Evolutionary conservation across 1,139 yeast genomes (phyloP), one percentile per base, ranked within the genome.

Genomic region (Hanseniaspora gamundiae): DNA sequence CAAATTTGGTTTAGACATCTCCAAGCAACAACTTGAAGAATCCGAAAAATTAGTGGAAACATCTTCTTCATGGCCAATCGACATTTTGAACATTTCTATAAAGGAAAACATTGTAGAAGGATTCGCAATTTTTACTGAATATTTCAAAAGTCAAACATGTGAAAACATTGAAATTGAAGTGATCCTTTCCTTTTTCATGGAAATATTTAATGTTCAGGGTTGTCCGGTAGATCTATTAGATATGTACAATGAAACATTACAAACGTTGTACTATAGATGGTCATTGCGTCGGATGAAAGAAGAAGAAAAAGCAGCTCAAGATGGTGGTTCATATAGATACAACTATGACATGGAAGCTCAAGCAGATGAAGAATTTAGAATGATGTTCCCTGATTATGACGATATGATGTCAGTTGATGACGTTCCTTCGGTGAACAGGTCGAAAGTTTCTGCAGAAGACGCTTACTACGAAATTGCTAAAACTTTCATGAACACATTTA

Each of bases 371-470:
- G 96, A 87, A 45, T 85, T 88, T 62, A 73, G 67, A 55, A 59
- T 61, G 24, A 61, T 88, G 63, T 91, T 91, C 70, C 97, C 97
- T 0, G 95, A 86, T 56, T 86, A 76, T 53, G 95, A 86, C 41
- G 85, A 81, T 4, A 65, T 74, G 3, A 55, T 56, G 24, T 42
- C 52, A 14, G 33, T 76, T 44, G 75, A 70, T 27, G 54, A 63
- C 10, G 65, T 62, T 10, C 46, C 46, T 1, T 5, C 38, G 1
- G 45, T 57, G 2, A 53, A 53, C 2, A 43, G 36, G 1, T 24
- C 49, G 0, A 49, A 52, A 2, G 51, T 40, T 10, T 55, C 59
- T 7, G 48, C 67, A 16, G 70, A 65, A 7, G 68, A 64, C 1
- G 51, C 61, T 14, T 64, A 68, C 43, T 60, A 52, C 29, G 46